Evolutionary conservation across 768 basidiomycete genomes (phyloP).

Genomic region (Hydnomerulius pinastri): DNA sequence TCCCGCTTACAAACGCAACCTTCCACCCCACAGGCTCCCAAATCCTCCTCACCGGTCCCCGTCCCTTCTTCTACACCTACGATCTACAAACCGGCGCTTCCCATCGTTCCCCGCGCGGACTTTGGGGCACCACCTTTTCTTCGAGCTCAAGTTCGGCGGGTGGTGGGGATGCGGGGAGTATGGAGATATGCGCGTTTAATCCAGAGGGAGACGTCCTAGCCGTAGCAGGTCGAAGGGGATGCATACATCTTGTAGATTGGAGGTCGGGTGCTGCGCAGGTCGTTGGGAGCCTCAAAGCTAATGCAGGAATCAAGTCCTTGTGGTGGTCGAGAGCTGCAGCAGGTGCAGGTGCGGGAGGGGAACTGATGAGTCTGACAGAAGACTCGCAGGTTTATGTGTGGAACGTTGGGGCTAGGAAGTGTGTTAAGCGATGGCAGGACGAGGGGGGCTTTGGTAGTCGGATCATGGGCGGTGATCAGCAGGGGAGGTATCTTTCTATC

Average conservation of each 20-base stretch:
- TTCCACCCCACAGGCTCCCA: conserved; percentile 90
- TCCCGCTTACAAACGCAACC: conserved; percentile 73
- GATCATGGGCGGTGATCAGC: conserved; percentile 47
- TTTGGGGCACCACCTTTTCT: conserved; percentile 78
- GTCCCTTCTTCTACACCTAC: conserved; percentile 92
- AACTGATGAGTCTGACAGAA: conserved; percentile 69
- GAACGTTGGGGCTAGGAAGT: conserved; percentile 81
- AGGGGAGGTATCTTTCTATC: conserved; percentile 59
- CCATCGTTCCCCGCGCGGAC: conserved; percentile 60
- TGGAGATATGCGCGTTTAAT: conserved; percentile 75
- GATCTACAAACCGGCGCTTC: conserved; percentile 82
- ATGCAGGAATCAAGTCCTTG: conserved; percentile 67
- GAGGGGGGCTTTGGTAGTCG: conserved; percentile 77
- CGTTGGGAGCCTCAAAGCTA: conserved; percentile 79
- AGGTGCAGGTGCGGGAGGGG: conserved; percentile 36
- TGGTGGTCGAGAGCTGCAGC: conserved; percentile 73
- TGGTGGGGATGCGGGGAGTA: conserved; percentile 46
- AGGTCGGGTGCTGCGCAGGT: conserved; percentile 84
- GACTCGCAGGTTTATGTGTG: conserved; percentile 89
- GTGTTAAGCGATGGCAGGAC: conserved; percentile 85
- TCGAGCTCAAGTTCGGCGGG: too few relatives aligned
- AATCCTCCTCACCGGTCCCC: conserved; percentile 81
- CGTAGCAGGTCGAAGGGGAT: conserved; percentile 71
- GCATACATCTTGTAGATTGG: conserved; percentile 92
- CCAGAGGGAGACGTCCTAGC: conserved; percentile 63